Conservation (phyloP, 768 basidiomycete species). For the Suillus decipiens region DNA sequence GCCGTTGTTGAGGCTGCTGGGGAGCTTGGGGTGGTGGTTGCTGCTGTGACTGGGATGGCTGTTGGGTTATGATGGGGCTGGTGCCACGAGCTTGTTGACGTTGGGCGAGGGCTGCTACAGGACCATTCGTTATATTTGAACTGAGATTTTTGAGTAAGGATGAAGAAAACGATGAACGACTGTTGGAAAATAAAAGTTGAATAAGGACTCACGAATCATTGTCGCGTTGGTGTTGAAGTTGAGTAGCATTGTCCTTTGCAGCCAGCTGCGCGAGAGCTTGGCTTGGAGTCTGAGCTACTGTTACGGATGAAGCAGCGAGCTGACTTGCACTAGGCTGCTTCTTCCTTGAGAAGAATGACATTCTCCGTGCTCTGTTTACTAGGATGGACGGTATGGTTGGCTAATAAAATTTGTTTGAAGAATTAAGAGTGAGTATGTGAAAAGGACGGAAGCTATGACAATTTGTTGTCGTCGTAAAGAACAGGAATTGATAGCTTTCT, state of each 20-base stretch:
- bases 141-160: slow-evolving; percentile 12
- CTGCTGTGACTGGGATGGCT: slow-evolving; percentile 27
- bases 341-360: slow-evolving; percentile 94
- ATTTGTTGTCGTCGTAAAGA: background rate
- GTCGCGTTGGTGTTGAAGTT: slow-evolving; percentile 19
- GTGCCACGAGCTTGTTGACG: slow-evolving; percentile 39
- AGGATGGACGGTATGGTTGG: slow-evolving; percentile 73
- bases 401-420: slow-evolving; percentile 14
- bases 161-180: background rate
- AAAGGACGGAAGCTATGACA: background rate
- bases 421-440: slow-evolving; percentile 8
- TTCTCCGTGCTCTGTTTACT: slow-evolving; percentile 64
- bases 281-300: slow-evolving; percentile 62
- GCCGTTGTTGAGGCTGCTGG: slow-evolving; percentile 44
- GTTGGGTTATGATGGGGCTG: slow-evolving; percentile 32
- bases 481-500: background rate
- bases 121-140: slow-evolving; percentile 23
- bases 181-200: slow-evolving; percentile 4
- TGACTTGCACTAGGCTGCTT: slow-evolving; percentile 62
- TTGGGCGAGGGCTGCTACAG: slow-evolving; percentile 27
- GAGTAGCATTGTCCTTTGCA: slow-evolving; percentile 30
- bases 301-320: slow-evolving; percentile 46
- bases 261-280: slow-evolving; percentile 67
- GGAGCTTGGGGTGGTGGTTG: slow-evolving; percentile 30
- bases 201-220: slow-evolving; percentile 39